phyloP scores from a whole-genome alignment of 495 filamentous ascomycete species.

The Hyaloscypha bicolor region DNA sequence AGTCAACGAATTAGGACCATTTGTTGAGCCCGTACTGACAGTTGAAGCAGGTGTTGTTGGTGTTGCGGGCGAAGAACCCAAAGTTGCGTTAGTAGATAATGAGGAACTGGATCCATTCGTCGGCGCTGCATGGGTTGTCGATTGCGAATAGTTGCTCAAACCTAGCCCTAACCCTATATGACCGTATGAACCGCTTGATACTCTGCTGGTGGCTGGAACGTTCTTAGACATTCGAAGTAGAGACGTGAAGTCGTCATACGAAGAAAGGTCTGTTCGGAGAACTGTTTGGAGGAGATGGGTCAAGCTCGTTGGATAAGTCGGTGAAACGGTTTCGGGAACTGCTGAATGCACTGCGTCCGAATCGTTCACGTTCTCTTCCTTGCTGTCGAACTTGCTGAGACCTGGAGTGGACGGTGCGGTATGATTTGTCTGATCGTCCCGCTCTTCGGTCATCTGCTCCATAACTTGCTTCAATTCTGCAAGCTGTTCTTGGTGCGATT shows the following conservation, averaged over 20 bases:
- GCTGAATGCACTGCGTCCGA: constrained; percentile 46
- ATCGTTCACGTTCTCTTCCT: constrained; percentile 42
- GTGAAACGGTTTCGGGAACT: constrained; percentile 60
- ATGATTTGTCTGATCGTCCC: constrained; percentile 56
- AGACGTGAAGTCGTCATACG: constrained; percentile 84
- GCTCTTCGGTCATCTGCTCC: constrained; percentile 79
- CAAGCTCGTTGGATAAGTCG: constrained; percentile 84
- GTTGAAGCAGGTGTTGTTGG: constrained; percentile 53
- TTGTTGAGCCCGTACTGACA: constrained; percentile 43
- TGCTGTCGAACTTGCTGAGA: constrained; percentile 46
- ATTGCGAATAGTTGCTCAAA: constrained; percentile 45
- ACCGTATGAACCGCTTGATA: constrained; percentile 69
- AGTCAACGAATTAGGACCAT: constrained; percentile 31
- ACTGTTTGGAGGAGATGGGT: constrained; percentile 79
- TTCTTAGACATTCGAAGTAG: constrained; percentile 69
- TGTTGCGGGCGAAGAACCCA: constrained; percentile 49
- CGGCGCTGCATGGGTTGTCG: constrained; percentile 28
- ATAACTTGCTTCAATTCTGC: constrained; percentile 88
- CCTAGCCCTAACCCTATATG: constrained; percentile 62
- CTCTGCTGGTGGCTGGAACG: constrained; percentile 58
- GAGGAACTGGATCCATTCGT: constrained; percentile 39
- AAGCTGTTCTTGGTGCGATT: constrained; percentile 91
- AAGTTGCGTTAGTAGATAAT: constrained; percentile 34
- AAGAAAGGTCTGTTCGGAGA: constrained; percentile 75
- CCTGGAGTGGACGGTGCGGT: constrained; percentile 69